These are phyloP conservation scores for Conticribra weissflogii DNA, from an alignment of 108 stramenopile genomes.

Conservation along the genomic window DNA sequence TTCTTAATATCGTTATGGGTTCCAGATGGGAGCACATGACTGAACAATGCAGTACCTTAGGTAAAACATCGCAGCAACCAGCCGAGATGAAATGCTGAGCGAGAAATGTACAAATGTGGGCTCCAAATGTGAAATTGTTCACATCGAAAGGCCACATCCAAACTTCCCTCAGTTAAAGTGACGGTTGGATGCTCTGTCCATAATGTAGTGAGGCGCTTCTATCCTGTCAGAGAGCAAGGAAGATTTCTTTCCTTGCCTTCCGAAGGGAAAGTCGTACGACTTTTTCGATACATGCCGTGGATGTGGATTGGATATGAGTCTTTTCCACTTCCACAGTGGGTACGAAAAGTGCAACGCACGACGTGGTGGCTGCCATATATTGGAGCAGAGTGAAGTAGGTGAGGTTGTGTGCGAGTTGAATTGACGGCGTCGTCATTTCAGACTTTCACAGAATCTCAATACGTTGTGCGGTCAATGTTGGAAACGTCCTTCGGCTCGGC, in stretches of 20 bases:
- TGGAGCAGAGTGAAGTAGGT: not conserved
- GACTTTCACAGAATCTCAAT: conserved; percentile 12
- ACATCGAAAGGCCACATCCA: conserved; percentile 18
- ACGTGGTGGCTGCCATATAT: not conserved
- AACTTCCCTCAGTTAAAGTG: not conserved
- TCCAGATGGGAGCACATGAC: too few species aligned
- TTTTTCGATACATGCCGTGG: not conserved
- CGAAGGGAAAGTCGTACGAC: not conserved
- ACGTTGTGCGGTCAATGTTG: too few species aligned
- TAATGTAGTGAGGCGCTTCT: not conserved
- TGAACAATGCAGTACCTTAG: too few species aligned
- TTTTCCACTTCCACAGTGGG: not conserved
- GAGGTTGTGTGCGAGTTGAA: conserved; percentile 10
- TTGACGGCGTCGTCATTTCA: not conserved
- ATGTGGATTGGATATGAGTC: not conserved
- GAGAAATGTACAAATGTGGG: too few species aligned
- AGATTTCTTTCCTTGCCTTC: not conserved
- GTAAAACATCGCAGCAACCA: too few species aligned
- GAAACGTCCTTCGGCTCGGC: not conserved
- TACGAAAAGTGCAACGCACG: not conserved
- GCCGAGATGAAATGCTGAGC: too few species aligned
- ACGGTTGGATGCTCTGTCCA: not conserved
- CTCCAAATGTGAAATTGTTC: not conserved
- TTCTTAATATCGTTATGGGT: too few species aligned
- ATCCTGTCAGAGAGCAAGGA: not conserved